Conservation (phyloP, 805 yeast genomes). For the Metschnikowia borealis region DNA sequence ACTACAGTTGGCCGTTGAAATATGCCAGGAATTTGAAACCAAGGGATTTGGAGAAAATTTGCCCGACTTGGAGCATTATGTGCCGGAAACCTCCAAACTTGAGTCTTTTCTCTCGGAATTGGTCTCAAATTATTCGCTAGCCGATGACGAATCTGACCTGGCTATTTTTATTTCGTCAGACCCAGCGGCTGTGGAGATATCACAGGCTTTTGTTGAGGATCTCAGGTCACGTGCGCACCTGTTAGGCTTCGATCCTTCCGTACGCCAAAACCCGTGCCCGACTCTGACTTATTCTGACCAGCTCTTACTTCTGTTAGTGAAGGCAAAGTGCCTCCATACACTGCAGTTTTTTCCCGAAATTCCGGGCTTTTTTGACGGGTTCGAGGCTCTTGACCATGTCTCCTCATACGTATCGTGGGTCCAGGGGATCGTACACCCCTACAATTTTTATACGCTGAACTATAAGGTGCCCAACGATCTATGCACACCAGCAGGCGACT, state of each 20-base stretch:
- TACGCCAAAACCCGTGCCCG: too few species aligned
- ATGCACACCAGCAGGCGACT: constrained; percentile 7
- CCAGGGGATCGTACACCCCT: constrained; percentile 27
- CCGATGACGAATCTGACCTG: neutral
- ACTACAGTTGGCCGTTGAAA: neutral
- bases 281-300: neutral
- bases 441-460: constrained; percentile 26
- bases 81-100: neutral
- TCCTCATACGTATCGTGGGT: constrained; percentile 25
- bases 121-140: neutral
- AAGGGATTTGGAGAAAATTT: neutral
- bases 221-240: neutral
- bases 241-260: neutral
- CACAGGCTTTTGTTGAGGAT: neutral
- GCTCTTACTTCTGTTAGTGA: constrained; percentile 9
- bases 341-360: constrained; percentile 16
- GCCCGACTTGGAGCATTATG: neutral
- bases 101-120: neutral
- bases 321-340: constrained; percentile 15
- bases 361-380: constrained; percentile 6
- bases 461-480: constrained; percentile 17
- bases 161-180: neutral
- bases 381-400: constrained; percentile 15
- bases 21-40: neutral
- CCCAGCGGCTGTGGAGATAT: neutral